Evolutionary conservation across 2,329 filamentous ascomycete species (phyloP).

Genomic region (Alternaria novae-zelandiae): DNA sequence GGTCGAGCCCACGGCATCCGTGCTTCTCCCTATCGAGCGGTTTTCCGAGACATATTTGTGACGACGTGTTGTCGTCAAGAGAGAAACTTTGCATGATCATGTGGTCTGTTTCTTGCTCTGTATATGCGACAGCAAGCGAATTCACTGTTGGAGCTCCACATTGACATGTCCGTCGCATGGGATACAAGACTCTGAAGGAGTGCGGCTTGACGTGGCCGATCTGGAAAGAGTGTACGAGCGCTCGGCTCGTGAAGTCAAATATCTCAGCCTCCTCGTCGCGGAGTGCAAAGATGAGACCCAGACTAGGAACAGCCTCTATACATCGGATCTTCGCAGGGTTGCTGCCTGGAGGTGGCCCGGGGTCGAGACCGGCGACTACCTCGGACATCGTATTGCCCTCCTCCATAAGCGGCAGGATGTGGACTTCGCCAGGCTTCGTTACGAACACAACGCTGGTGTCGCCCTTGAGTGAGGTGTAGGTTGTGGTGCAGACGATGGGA

Average conservation of each 20-base stretch:
- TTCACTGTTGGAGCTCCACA: constrained; percentile 64
- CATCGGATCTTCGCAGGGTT: constrained; percentile 59
- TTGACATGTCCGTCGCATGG: constrained; percentile 57
- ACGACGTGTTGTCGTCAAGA: constrained; percentile 59
- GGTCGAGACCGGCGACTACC: constrained; percentile 43
- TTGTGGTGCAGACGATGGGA: constrained; percentile 34
- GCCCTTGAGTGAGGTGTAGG: constrained; percentile 36
- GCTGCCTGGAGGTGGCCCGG: constrained; percentile 42
- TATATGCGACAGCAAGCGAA: constrained; percentile 70
- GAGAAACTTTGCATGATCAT: constrained; percentile 70
- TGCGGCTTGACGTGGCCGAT: constrained; percentile 65
- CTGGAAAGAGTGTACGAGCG: constrained; percentile 66
- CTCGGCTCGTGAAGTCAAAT: constrained; percentile 64
- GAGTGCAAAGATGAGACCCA: constrained; percentile 68
- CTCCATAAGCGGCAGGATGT: constrained; percentile 37
- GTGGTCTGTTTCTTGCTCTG: constrained; percentile 64
- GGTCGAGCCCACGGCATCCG: constrained; percentile 45
- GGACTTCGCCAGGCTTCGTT: constrained; percentile 43
- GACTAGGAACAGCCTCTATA: constrained; percentile 63
- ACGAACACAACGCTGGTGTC: constrained; percentile 42
- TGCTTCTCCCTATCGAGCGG: constrained; percentile 39
- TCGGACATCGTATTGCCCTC: constrained; percentile 37
- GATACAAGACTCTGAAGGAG: constrained; percentile 67
- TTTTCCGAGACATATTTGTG: constrained; percentile 64
- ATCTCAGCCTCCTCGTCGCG: constrained; percentile 64